Evolutionary conservation across 2,329 filamentous ascomycete species (phyloP).

Genomic region (Neospermospora avenae): DNA sequence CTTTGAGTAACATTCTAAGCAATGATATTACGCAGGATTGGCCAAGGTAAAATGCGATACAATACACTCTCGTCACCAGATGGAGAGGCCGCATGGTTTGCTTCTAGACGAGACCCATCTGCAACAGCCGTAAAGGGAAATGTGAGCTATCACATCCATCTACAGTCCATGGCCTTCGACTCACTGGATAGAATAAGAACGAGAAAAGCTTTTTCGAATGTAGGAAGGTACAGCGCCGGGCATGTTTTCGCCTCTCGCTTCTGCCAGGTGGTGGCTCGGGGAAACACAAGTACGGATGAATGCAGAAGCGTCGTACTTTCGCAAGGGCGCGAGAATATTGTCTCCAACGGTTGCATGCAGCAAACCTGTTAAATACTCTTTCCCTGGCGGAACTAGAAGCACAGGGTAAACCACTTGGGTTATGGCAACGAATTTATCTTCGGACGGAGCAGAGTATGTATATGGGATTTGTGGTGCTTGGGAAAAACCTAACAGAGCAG

Average conservation of each 20-base stretch:
- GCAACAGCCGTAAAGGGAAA: slow-evolving; percentile 8
- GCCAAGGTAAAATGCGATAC: slow-evolving; percentile 8
- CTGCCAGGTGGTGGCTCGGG: slow-evolving; percentile 20
- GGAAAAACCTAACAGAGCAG: too few relatives aligned
- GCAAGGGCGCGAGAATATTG: slow-evolving; percentile 14
- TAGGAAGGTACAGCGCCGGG: slow-evolving; percentile 11
- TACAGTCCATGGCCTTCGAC: slow-evolving; percentile 6
- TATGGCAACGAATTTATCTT: slow-evolving; percentile 1
- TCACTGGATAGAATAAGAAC: slow-evolving; percentile 17
- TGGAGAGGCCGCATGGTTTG: slow-evolving; percentile 13
- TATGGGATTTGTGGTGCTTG: neutral
- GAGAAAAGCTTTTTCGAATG: slow-evolving; percentile 12
- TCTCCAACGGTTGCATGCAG: slow-evolving; percentile 20
- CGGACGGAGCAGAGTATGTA: neutral
- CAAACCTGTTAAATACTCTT: slow-evolving; percentile 11
- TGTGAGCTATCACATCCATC: slow-evolving; percentile 18
- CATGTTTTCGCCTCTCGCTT: slow-evolving; percentile 17
- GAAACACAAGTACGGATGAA: slow-evolving; percentile 26
- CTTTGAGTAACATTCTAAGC: slow-evolving; percentile 13
- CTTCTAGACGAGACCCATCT: slow-evolving; percentile 9
- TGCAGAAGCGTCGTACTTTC: slow-evolving; percentile 18
- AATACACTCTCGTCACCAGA: slow-evolving; percentile 7
- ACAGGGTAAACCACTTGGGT: neutral
- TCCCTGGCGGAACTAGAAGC: slow-evolving; percentile 1
- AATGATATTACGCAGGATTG: slow-evolving; percentile 11